Conservation (phyloP, 192 early-diverging fungal species). For the Diversispora eburnea region DNA sequence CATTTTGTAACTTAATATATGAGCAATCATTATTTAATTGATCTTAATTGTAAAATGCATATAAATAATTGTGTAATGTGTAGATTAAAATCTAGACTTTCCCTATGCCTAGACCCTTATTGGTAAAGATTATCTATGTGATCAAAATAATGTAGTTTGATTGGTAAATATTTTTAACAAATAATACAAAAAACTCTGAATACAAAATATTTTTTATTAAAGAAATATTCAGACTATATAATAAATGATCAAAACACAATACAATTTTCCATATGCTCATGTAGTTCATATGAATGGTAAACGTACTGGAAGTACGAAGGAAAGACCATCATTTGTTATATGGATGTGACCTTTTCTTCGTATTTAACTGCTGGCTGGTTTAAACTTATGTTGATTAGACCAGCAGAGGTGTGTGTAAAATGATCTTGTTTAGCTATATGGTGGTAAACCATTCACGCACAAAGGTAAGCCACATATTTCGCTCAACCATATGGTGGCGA, state of each 20-base stretch:
- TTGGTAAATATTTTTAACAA: too few relatives aligned
- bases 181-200: background rate
- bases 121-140: too few relatives aligned
- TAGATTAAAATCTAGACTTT: too few relatives aligned
- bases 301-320: conserved; percentile 29
- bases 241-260: background rate
- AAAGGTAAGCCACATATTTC: conserved; percentile 30
- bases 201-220: too few relatives aligned
- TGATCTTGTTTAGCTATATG: conserved; percentile 26
- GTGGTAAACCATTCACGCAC: conserved; percentile 23
- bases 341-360: conserved; percentile 28
- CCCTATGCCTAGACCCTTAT: too few relatives aligned
- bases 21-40: too few relatives aligned
- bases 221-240: background rate
- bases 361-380: conserved; percentile 27
- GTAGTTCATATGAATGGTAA: conserved; percentile 19
- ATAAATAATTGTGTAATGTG: too few relatives aligned
- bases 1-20: too few relatives aligned
- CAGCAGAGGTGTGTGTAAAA: conserved; percentile 26
- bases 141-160: too few relatives aligned
- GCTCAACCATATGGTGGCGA: conserved; percentile 16
- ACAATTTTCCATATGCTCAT: conserved; percentile 9
- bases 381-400: conserved; percentile 24
- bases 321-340: conserved; percentile 20
- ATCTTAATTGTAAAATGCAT: too few relatives aligned